phyloP scores from a whole-genome alignment of 73 alveolate genomes.

The Tetrahymena elliotti region DNA sequence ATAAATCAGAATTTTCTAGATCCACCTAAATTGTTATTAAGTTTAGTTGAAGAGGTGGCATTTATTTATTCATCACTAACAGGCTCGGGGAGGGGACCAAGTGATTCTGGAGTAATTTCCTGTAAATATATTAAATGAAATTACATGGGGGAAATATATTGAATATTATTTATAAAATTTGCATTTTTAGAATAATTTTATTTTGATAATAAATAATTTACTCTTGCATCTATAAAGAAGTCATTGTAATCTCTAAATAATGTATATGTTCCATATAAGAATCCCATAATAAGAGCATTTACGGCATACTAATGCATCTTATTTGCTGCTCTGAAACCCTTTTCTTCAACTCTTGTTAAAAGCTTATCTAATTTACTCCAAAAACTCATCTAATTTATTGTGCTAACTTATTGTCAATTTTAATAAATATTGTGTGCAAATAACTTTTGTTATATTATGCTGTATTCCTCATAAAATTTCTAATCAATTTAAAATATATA shows the following conservation, averaged over 20 bases:
- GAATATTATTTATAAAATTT: neutral
- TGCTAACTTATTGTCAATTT: neutral
- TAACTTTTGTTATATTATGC: neutral
- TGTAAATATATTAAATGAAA: neutral
- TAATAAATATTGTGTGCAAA: neutral
- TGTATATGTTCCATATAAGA: constrained; percentile 14
- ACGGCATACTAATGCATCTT: constrained; percentile 22
- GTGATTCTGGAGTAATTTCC: neutral
- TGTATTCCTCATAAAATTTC: neutral
- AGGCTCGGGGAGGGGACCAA: neutral
- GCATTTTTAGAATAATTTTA: neutral
- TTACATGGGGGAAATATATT: neutral
- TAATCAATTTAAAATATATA: no score
- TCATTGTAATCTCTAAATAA: constrained; percentile 35
- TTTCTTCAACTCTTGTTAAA: constrained; percentile 26
- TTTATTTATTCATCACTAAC: neutral
- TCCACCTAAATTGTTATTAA: neutral
- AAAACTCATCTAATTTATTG: neutral
- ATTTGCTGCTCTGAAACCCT: constrained; percentile 36
- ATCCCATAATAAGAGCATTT: constrained; percentile 4
- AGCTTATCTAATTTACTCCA: constrained; percentile 36
- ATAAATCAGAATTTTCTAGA: neutral
- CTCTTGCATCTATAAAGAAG: constrained; percentile 43
- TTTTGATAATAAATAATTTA: neutral
- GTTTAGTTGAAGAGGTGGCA: neutral